Base-by-base conservation (phyloP, 805 yeast species). In the Candida quercuum region DNA sequence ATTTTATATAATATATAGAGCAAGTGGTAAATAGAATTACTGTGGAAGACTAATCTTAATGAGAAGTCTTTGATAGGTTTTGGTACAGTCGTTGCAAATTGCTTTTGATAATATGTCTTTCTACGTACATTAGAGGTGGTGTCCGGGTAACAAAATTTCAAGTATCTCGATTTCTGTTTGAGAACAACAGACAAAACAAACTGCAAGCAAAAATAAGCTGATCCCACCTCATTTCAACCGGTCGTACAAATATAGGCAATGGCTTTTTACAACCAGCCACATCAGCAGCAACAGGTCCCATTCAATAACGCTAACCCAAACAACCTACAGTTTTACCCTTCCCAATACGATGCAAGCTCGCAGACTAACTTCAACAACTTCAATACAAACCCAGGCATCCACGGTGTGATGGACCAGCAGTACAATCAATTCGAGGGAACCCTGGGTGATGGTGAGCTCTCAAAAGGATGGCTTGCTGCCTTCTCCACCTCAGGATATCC, bases 401-500 rank as follows among this genome's bases (percentile, higher is more conserved):
- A 64, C 39, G 67, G 68, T 15, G 50, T 61, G 1, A 64, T 63
- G 68, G 56, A 63, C 21, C 51, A 56, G 31, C 49, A 50, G 31
- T 48, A 47, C 32, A 33, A 44, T 15, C 33, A 47, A 10, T 40
- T 52, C 3, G 32, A 51, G 2, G 57, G 51, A 1, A 47, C 51
- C 12, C 33, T 51, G 40, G 54, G 54, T 3, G 61, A 57, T n/a
- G 61, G 56, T 27, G 66, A 64, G 37, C 66, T 91, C 35, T 71
- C 86, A 1, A 66, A 77, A 0, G 99, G 99, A 1, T 56, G 88
- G 33, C 60, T 94, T 5, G 95, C 96, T 4, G 99, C 98, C 0
- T 81, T 93, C 52, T 86, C 96, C 2, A 84, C 96, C 0, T 70
- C 83, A 1, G 99, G 99, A 1, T 93, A 93, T 55, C 80, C 96